Base-by-base conservation (phyloP, 177 flowering plant species). In the Tripterygium wilfordii region DNA sequence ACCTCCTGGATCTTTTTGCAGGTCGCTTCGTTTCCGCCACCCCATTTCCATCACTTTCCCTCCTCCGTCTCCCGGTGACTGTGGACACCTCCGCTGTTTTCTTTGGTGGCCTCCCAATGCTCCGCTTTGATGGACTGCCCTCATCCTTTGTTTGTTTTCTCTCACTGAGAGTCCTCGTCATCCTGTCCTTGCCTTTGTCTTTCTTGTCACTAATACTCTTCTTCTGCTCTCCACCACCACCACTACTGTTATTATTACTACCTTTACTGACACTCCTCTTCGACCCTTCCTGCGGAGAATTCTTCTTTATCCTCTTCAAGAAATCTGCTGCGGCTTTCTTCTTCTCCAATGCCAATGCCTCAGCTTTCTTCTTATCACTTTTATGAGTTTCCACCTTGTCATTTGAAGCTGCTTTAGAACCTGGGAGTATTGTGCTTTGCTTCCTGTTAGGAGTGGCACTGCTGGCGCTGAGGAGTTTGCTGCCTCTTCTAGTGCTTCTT, bases 251-350 rank as follows among this genome's bases (percentile, higher is more conserved):
- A n/a, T n/a, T n/a, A n/a, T n/a, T n/a, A n/a, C n/a, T n/a, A n/a
- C n/a, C n/a, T n/a, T 27, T 23, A 1, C 48, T 38, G 25, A 38
- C 28, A 4, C 39, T 45, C 13, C 43, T 73, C 72, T 19, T 64
- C 59, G 8, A 49, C 3, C 25, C 28, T 1, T 23, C 61, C 17
- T 37, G 41, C 5, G 61, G 51, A 16, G 82, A 70, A 27, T 65
- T 75, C 45, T 68, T 63, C 64, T 85, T 89, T 44, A 89, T 77
- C 48, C 88, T 66, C 46, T 76, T 86, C 65, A 89, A 64, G 72
- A 86, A 86, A 53, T 75, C 74, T 2, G 82, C 86, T 6, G 75
- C 90, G 8, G 85, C 70, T 24, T 66, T 54, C 58, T 80, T 83
- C 60, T 62, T 74, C 16, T 54, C 58, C 18, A 48, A n/a, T 5